Evolutionary conservation across 345 rosid species (phyloP), one percentile per base, ranked within the genome.

Genomic region (Gossypium thurberi): DNA sequence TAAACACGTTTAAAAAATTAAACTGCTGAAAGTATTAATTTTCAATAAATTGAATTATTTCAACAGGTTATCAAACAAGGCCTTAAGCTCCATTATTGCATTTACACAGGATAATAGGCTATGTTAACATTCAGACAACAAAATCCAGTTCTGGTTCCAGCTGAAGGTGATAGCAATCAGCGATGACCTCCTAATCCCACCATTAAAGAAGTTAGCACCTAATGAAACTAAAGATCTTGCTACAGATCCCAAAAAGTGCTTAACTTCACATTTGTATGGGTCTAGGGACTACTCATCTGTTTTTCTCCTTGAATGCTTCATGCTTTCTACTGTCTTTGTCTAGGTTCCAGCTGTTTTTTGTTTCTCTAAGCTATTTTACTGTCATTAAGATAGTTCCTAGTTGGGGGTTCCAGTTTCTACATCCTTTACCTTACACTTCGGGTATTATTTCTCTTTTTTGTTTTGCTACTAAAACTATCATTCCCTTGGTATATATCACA

Each of bases 131-230:
- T 40, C 68, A 64, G 17, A 40, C 50, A 64, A 42, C 9, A 64
- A 64, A 12, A 64, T 42, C 68, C 42, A 62, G 20, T 62, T 9
- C 67, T 64, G 68, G 25, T 42, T n/a, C 68, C 48, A 40, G 68
- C 23, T 63, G 21, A 18, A 63, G 67, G 67, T n/a, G 10, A 10
- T 40, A 17, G 23, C 48, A 63, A 63, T 23, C 23, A 37, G 11
- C 23, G 23, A 56, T 21, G 4, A 1, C 61, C 23, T 7, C 48
- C 48, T 25, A 33, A 4, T 18, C 68, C 15, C 14, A 64, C 68
- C 61, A 3, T 46, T 4, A 57, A 23, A 57, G 25, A 23, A 21
- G 5, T 17, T 37, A 40, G 25, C 6, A 42, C 3, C 23, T 21
- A 21, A 47, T 46, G 52, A 14, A 67, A 17, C 42, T 28, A 67